Evolutionary conservation across 306 rosid species (phyloP).

Genomic region (Canavalia ensiformis): DNA sequence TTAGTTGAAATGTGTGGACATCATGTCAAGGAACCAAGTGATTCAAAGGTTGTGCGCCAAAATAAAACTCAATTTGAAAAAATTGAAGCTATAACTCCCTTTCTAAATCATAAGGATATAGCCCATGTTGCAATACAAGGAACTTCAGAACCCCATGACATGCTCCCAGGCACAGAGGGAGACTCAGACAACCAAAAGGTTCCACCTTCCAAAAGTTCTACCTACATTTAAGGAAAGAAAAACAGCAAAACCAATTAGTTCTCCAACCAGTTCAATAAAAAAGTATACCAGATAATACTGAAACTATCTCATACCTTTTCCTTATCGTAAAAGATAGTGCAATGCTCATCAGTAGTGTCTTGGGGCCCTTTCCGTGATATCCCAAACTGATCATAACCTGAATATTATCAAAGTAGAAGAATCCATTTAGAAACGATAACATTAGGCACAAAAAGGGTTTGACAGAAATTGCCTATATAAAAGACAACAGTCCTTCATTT

Average conservation of each 20-base stretch:
- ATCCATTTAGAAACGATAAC: slow-evolving; percentile 43
- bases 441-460: slow-evolving; percentile 38
- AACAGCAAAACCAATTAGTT: slow-evolving; percentile 22
- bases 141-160: slow-evolving; percentile 92
- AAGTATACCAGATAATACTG: slow-evolving; percentile 27
- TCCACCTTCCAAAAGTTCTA: slow-evolving; percentile 95
- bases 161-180: slow-evolving; percentile 98
- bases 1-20: slow-evolving; percentile 99
- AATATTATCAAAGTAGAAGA: slow-evolving; percentile 31
- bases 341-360: slow-evolving; percentile 85
- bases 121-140: slow-evolving; percentile 98
- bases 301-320: slow-evolving; percentile 69
- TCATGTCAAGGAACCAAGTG: slow-evolving; percentile 80
- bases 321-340: slow-evolving; percentile 94
- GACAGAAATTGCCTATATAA: slow-evolving; percentile 2
- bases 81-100: slow-evolving; percentile 34
- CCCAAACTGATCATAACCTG: slow-evolving; percentile 96
- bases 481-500: neutral
- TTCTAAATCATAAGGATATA: slow-evolving; percentile 76
- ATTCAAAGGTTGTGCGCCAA: slow-evolving; percentile 38
- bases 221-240: slow-evolving; percentile 62
- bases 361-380: slow-evolving; percentile 85
- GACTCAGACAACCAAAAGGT: slow-evolving; percentile 99
- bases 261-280: neutral
- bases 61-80: slow-evolving; percentile 38